These are phyloP conservation scores for Dendrobium chrysotoxum DNA, from an alignment of 106 monocot genomes.

Conservation along the genomic window DNA sequence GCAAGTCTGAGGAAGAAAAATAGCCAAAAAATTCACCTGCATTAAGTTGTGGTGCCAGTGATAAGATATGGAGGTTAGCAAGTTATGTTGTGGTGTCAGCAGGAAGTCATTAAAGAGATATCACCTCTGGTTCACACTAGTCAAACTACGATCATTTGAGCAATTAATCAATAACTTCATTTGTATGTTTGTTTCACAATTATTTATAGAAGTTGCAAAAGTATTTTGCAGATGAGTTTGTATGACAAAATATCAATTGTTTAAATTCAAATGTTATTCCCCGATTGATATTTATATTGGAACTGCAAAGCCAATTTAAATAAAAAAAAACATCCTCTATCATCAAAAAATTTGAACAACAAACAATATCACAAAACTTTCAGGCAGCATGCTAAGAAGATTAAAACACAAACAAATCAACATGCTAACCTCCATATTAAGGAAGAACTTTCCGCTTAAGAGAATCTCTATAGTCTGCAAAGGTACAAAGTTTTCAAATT, in stretches of 20 bases:
- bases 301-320: not conserved
- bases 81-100: not conserved
- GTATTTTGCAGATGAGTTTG: not conserved
- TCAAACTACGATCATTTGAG: not conserved
- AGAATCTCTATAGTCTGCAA: constrained; percentile 93
- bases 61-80: not conserved
- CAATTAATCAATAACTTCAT: not conserved
- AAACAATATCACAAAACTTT: not conserved
- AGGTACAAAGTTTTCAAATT: constrained; percentile 9
- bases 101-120: not conserved
- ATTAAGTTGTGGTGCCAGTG: not conserved
- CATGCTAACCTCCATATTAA: constrained; percentile 65
- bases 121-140: not conserved
- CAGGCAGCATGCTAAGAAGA: not conserved
- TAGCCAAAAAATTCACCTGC: not conserved
- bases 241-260: not conserved
- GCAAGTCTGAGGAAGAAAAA: not conserved
- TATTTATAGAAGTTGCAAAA: not conserved
- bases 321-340: not conserved
- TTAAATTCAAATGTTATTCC: not conserved
- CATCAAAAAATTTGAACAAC: not conserved
- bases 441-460: constrained; percentile 71
- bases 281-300: not conserved
- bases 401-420: constrained; percentile 8
- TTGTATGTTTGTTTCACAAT: not conserved